phyloP scores from a whole-genome alignment of 2,329 filamentous ascomycete species.

The Didymella lethalis region DNA sequence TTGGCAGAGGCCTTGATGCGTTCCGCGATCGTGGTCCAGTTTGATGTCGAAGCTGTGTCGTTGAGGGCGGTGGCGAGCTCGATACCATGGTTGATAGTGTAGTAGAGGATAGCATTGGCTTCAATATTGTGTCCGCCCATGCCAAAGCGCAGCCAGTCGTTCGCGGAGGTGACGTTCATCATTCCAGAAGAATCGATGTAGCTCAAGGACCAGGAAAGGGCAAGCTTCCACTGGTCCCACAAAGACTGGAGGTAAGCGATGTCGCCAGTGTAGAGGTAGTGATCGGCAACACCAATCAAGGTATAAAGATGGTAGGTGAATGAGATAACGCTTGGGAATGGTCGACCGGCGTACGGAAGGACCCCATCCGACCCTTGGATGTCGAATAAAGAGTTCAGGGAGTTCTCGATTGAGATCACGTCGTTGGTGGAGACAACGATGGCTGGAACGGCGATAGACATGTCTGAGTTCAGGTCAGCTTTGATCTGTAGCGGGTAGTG shows the following conservation, averaged over 20 bases:
- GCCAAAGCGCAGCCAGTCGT: constrained; percentile 60
- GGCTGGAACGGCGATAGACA: constrained; percentile 64
- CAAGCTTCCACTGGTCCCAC: constrained; percentile 57
- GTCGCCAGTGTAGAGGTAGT: constrained; percentile 56
- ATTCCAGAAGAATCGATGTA: constrained; percentile 55
- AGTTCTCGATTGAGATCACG: constrained; percentile 60
- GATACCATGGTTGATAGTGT: constrained; percentile 63
- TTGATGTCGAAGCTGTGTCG: constrained; percentile 52
- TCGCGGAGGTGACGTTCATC: constrained; percentile 56
- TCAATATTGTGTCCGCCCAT: constrained; percentile 61
- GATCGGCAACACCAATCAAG: constrained; percentile 56
- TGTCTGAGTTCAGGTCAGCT: constrained; percentile 52
- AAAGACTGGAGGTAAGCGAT: constrained; percentile 50
- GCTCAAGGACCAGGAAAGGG: constrained; percentile 52
- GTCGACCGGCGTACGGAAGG: constrained; percentile 61
- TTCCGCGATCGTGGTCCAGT: constrained; percentile 54
- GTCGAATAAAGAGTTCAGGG: constrained; percentile 58
- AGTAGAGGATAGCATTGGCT: constrained; percentile 58
- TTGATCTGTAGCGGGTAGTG: neutral
- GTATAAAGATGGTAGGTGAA: constrained; percentile 66
- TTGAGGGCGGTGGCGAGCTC: constrained; percentile 59
- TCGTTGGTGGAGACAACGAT: constrained; percentile 65
- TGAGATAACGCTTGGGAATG: constrained; percentile 52
- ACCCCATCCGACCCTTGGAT: constrained; percentile 56
- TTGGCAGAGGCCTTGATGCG: constrained; percentile 58